A percentile compares a stretch with the other conserved stretches of the same genome.
phyloP scores from a whole-genome alignment of 257 asterid species.

The Plantago ovata region DNA sequence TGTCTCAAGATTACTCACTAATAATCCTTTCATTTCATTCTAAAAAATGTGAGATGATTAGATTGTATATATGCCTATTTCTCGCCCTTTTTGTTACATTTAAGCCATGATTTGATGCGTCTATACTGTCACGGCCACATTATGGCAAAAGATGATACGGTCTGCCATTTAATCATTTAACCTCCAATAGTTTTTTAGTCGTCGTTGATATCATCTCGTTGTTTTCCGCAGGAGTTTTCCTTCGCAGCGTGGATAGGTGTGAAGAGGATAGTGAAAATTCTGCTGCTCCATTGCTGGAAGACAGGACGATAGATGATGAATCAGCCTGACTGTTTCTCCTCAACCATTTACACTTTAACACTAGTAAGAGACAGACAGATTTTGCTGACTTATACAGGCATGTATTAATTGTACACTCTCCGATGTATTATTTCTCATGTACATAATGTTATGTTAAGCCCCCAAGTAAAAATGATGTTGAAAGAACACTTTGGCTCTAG shows the following conservation, averaged over 20 bases:
- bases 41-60: too few species aligned
- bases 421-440: slow-evolving; percentile 14
- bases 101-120: too few species aligned
- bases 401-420: slow-evolving; percentile 22
- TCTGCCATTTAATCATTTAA: too few species aligned
- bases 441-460: slow-evolving; percentile 10
- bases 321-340: slow-evolving; percentile 18
- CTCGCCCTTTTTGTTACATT: too few species aligned
- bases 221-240: slow-evolving; percentile 51
- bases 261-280: slow-evolving; percentile 55
- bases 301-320: slow-evolving; percentile 27
- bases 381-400: slow-evolving; percentile 11
- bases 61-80: too few species aligned
- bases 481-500: too few species aligned
- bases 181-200: too few species aligned
- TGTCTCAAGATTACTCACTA: too few species aligned
- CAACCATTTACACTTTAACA: background rate
- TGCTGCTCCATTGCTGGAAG: slow-evolving; percentile 63
- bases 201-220: background rate
- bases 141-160: too few species aligned
- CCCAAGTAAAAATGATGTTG: too few species aligned
- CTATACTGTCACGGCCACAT: too few species aligned
- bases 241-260: slow-evolving; percentile 67
- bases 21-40: too few species aligned
- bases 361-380: background rate